Conservation (phyloP, 31 red algal species). For the Asparagopsis taxiformis region DNA sequence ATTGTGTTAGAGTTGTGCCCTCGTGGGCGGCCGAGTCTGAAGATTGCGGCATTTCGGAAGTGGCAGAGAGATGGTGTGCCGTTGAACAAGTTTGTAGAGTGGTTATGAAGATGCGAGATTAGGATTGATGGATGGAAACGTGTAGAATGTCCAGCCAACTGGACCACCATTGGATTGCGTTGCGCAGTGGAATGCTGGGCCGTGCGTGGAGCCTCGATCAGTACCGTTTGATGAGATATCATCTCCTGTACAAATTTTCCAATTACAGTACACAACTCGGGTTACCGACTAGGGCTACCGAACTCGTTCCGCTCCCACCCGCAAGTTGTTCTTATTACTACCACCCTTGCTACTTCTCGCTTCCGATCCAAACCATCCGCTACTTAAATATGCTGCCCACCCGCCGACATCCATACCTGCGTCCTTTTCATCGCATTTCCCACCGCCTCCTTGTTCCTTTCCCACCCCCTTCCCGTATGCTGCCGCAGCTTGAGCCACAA, state of each 20-base stretch:
- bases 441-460: slow-evolving; percentile 17
- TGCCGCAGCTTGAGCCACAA: not conserved
- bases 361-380: slow-evolving; percentile 49
- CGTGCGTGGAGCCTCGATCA: too few relatives aligned
- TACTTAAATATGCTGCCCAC: slow-evolving; percentile 33
- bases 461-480: not conserved
- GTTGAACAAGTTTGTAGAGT: not conserved
- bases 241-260: too few relatives aligned
- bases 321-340: not conserved
- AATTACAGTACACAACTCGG: too few relatives aligned
- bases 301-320: not conserved
- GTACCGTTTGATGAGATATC: too few relatives aligned
- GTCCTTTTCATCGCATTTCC: slow-evolving; percentile 16
- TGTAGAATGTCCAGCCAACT: too few relatives aligned
- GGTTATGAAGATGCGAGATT: not conserved
- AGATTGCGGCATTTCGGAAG: not conserved
- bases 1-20: slow-evolving; percentile 63
- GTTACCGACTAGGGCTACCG: too few relatives aligned
- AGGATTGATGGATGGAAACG: too few relatives aligned
- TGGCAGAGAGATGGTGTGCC: not conserved
- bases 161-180: too few relatives aligned
- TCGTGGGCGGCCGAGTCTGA: slow-evolving; percentile 17
- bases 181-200: too few relatives aligned
- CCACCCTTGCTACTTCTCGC: slow-evolving; percentile 13
- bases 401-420: slow-evolving; percentile 6